Percentiles rank a stretch among this genome's conserved stretches.
Conservation (phyloP, 176 grass and related monocot species). For the Otatea glauca region DNA sequence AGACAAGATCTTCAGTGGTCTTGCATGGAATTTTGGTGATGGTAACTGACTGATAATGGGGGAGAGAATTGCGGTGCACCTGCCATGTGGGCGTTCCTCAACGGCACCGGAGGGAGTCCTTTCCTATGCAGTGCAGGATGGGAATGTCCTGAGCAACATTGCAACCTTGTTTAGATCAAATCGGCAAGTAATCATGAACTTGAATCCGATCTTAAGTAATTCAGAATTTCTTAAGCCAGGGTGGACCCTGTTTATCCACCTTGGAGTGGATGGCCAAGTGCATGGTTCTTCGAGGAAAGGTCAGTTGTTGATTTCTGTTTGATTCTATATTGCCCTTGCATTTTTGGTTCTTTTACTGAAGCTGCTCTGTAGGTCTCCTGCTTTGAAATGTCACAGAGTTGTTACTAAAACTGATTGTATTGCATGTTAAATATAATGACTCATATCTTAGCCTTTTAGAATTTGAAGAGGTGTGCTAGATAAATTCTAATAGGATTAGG, state of each 20-base stretch:
- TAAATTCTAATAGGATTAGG: too few relatives aligned
- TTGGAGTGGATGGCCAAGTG: too few relatives aligned
- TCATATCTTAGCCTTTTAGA: too few relatives aligned
- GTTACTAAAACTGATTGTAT: too few relatives aligned
- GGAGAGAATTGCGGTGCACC: background rate
- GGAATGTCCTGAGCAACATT: conserved; percentile 50
- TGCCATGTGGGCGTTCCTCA: conserved; percentile 56
- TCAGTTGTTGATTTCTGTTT: too few relatives aligned
- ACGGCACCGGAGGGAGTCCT: conserved; percentile 35
- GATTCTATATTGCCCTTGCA: too few relatives aligned
- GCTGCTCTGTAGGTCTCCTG: too few relatives aligned
- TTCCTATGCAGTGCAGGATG: conserved; percentile 50
- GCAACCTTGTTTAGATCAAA: conserved; percentile 49
- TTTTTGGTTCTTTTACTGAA: too few relatives aligned
- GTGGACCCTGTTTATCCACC: conserved; percentile 54
- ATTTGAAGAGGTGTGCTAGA: too few relatives aligned
- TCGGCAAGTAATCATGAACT: conserved; percentile 29
- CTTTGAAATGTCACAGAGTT: too few relatives aligned
- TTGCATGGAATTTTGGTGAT: conserved; percentile 39
- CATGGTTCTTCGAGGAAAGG: too few relatives aligned
- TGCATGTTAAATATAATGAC: too few relatives aligned
- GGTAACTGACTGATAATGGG: accelerated
- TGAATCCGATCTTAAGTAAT: conserved; percentile 44
- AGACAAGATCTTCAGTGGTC: conserved; percentile 52
- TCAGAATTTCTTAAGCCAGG: conserved; percentile 45